Base-by-base conservation (phyloP, 768 basidiomycete genomes). In the Xerocomellus dryophilus region DNA sequence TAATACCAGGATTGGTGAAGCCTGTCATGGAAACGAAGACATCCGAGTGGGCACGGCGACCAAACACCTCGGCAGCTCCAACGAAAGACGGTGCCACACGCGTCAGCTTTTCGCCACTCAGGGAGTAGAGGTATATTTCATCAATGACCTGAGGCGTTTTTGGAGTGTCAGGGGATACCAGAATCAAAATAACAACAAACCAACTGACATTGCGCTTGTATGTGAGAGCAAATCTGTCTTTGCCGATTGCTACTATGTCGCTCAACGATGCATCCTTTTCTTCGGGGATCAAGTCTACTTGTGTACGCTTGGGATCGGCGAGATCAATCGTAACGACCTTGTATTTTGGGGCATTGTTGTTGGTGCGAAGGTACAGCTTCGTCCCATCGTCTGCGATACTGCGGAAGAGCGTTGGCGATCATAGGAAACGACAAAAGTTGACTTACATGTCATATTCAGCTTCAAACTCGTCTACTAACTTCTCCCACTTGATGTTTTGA, bases 191-290 rank as follows among this genome's bases (percentile, higher is more conserved):
- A 11, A 20, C 38, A 47, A 35, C 47, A 38, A 58, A 44, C 20
- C 12, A 7, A 66, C 84, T 56, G 62, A 86, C 90, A 62, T 93
- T 87, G 48, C 82, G 79, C 61, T 87, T 86, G 75, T 90, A 90
- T 39, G 79, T 70, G 17, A 86, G 65, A 8, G 77, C 79, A 50
- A 92, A 75, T 41, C 79, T 76, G 62, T 85, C 78, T n/a, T 73
- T 66, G 50, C 78, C 77, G 21, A 88, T 73, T 18, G 77, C 68
- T 45, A 74, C 66, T 29, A 75, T 67, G 35, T 76, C 72, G n/a
- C 76, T 77, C 27, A 93, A 74, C 56, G 77, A 78, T 10, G 88
- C 85, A 43, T 81, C 73, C 56, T 78, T 74, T 67, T 82, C 77
- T 71, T 93, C 87, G 0, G 87, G 80, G 36, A 93, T 84, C 57